Base-by-base conservation (phyloP, 2,329 filamentous ascomycete species). In the Orbilia ellipsospora region DNA sequence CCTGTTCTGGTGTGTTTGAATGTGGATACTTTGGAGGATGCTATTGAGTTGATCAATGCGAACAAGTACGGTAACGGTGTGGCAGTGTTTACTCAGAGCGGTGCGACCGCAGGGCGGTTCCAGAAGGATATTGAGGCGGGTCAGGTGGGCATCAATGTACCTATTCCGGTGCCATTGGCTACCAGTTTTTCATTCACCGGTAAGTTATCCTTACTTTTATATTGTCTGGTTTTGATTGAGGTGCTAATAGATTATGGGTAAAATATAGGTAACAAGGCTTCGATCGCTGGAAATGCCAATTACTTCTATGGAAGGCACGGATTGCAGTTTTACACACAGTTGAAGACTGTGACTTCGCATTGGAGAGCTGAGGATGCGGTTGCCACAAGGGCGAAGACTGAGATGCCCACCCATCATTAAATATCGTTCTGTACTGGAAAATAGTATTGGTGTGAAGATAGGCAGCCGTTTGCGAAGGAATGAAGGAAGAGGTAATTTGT, bases 221-320 rank as follows among this genome's bases (percentile, higher is more conserved):
- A 7, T 36, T 36, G 31, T 36, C 10, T 18, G 7, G 7, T 15
- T n/a, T 48, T n/a, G 8, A 48, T n/a, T 6, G 31, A 36, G 31
- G 10, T 36, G 31, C 31, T 36, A 6, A 36, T 36, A 7, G 31
- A 10, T 4, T 36, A 36, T 36, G 31, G 31, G 10, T 36, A 6
- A 36, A 36, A 7, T 7, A 48, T 52, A 74, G 70, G 79, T 52
- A 91, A 91, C 85, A 94, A 99, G 90, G 94, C 91, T 87, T 93
- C 90, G 80, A 87, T 98, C 69, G 95, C 95, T 0, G 95, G 94
- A 65, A 94, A 94, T 62, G 94, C 95, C 76, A 96, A 88, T 84
- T 96, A 93, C 15, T 98, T 99, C 82, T 99, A 99, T 84, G 95
- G 95, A 78, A 91, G 92, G 83, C 92, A 93, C 0, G 95, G 94